Conservation (phyloP, 1,284 basidiomycete species). For the Malassezia restricta region DNA sequence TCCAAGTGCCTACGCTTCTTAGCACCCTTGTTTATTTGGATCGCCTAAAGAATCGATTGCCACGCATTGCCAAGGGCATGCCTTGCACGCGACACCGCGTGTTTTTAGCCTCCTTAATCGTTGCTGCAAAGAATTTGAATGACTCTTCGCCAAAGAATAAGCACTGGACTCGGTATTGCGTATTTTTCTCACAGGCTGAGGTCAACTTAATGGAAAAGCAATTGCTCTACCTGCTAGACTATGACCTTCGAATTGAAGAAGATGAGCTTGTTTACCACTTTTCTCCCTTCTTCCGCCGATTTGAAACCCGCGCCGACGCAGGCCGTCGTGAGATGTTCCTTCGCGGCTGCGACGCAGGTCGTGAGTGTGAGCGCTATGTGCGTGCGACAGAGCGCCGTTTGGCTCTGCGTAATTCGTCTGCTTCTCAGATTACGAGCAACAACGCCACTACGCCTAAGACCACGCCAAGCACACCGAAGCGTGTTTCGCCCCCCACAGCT, state of each 20-base stretch:
- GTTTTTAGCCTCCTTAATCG: constrained; percentile 87
- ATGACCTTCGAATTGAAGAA: constrained; percentile 45
- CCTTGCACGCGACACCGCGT: constrained; percentile 85
- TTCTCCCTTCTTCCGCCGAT: constrained; percentile 41
- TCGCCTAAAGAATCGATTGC: constrained; percentile 66
- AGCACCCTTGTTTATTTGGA: constrained; percentile 88
- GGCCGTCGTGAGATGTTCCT: constrained; percentile 44
- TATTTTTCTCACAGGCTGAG: constrained; percentile 55
- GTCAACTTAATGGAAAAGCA: constrained; percentile 96
- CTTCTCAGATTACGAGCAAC: constrained; percentile 40
- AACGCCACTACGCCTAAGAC: constrained; percentile 19
- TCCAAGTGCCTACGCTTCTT: constrained; percentile 80
- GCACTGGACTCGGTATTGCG: constrained; percentile 60
- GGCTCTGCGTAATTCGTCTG: constrained; percentile 35
- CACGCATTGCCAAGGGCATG: constrained; percentile 74
- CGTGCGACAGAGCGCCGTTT: constrained; percentile 41
- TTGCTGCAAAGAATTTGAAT: constrained; percentile 93
- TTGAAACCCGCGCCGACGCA: constrained; percentile 37
- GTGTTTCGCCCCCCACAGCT: not conserved
- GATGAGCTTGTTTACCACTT: constrained; percentile 44
- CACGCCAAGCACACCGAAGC: constrained; percentile 16
- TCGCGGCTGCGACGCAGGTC: constrained; percentile 39
- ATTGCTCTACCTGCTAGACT: constrained; percentile 45
- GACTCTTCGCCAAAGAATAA: constrained; percentile 77
- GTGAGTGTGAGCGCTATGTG: constrained; percentile 39